Percentiles rank a stretch among this genome's conserved stretches.
These are phyloP conservation scores for Theileria equi DNA, from an alignment of 169 alveolate species.

Conservation along the genomic window DNA sequence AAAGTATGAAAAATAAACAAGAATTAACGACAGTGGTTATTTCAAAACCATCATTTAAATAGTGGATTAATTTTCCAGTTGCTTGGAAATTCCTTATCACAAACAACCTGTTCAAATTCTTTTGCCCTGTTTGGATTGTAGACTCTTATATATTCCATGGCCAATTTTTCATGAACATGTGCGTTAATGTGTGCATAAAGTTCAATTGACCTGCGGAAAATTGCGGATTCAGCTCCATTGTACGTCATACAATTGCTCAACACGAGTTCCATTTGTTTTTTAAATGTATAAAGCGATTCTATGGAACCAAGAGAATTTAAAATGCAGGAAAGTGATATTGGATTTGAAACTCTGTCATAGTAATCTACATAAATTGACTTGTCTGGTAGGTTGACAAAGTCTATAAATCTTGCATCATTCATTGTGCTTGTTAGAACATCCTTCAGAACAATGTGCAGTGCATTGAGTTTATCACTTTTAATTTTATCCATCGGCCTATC, in stretches of 20 bases:
- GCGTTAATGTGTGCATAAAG: neutral
- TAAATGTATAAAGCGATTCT: constrained; percentile 6
- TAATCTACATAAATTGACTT: constrained; percentile 4
- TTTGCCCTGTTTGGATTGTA: constrained; percentile 1
- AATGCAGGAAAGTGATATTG: constrained; percentile 12
- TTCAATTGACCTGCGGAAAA: constrained; percentile 13
- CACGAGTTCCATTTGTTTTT: constrained; percentile 1
- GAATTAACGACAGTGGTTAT: too few relatives aligned
- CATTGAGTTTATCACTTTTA: neutral
- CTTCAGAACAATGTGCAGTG: constrained; percentile 1
- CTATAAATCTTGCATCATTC: neutral
- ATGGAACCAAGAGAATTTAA: too few relatives aligned
- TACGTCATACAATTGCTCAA: constrained; percentile 9
- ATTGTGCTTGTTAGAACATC: constrained; percentile 3
- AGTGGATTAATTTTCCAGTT: too few relatives aligned
- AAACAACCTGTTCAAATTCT: constrained; percentile 1
- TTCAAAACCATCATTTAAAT: too few relatives aligned
- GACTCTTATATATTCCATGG: neutral
- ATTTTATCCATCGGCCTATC: neutral
- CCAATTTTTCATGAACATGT: neutral
- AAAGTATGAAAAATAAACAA: too few relatives aligned
- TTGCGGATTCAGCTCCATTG: constrained; percentile 10
- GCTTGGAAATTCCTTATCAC: too few relatives aligned
- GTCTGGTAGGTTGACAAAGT: constrained; percentile 7
- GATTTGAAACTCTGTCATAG: constrained; percentile 13